phyloP scores from a whole-genome alignment of 352 stramenopile species.

The Phytophthora sansomeana region DNA sequence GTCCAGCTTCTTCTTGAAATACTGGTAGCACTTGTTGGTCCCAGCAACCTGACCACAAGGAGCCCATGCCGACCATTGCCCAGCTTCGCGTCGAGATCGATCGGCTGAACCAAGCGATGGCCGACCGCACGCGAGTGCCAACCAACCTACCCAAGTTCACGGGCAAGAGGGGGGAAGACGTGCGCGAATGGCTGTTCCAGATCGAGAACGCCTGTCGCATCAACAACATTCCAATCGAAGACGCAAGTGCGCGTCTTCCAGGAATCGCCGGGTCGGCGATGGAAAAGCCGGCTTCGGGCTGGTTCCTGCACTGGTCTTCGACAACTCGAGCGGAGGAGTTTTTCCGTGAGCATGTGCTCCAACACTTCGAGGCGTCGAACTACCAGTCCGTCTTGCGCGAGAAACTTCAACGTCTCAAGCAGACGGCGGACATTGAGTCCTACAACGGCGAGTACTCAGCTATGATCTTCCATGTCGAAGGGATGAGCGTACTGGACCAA shows the following conservation, averaged over 20 bases:
- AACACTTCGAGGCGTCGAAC: constrained; percentile 13
- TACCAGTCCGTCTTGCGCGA: constrained; percentile 4
- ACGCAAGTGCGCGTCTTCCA: too few species aligned
- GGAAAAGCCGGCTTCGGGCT: too few species aligned
- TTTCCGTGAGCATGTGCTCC: constrained; percentile 11
- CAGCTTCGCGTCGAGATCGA: constrained; percentile 13
- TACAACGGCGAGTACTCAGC: constrained; percentile 5
- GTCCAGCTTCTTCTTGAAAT: constrained; percentile 4
- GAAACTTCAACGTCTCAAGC: constrained; percentile 1
- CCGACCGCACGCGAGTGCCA: too few species aligned
- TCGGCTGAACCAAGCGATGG: constrained; percentile 2
- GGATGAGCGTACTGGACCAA: neutral
- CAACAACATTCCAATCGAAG: too few species aligned
- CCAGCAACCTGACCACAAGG: constrained; percentile 5
- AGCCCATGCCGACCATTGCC: constrained; percentile 9
- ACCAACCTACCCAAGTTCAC: too few species aligned
- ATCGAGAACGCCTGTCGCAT: too few species aligned
- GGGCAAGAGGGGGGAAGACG: too few species aligned
- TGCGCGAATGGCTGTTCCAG: too few species aligned
- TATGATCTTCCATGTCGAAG: constrained; percentile 1
- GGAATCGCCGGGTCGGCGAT: neutral
- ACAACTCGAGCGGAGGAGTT: constrained; percentile 6
- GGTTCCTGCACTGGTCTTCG: constrained; percentile 12
- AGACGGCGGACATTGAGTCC: neutral
- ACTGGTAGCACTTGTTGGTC: constrained; percentile 21